Conservation (phyloP, 495 filamentous ascomycete species). For the Sordaria brevicollis region DNA sequence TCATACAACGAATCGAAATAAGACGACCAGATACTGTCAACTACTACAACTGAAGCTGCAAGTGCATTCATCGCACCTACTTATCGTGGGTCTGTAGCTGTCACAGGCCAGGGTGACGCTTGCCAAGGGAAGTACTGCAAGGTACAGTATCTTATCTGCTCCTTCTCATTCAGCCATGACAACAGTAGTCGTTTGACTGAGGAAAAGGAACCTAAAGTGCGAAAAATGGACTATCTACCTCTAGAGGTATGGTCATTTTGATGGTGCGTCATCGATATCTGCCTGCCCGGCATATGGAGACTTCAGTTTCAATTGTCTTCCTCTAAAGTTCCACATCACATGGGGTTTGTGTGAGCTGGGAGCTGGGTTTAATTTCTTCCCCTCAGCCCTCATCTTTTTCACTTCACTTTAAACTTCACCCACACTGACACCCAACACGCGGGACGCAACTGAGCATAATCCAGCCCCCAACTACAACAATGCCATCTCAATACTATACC, state of each 20-base stretch:
- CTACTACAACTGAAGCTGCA: neutral
- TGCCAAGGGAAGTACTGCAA: neutral
- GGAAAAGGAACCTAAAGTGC: neutral
- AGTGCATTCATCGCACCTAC: too few species aligned
- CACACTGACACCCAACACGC: neutral
- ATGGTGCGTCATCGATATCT: neutral
- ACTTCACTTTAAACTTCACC: neutral
- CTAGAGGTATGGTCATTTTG: too few species aligned
- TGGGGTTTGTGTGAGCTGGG: too few species aligned
- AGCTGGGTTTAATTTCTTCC: too few species aligned
- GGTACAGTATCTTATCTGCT: neutral
- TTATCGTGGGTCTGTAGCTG: too few species aligned
- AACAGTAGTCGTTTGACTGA: neutral
- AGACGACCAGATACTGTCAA: neutral
- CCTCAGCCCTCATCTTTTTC: neutral
- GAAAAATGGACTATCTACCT: neutral
- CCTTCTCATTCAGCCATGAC: neutral
- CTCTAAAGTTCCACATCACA: too few species aligned
- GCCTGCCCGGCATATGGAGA: neutral
- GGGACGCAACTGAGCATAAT: neutral
- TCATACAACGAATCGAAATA: neutral
- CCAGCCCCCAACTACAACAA: neutral
- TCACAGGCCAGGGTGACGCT: neutral
- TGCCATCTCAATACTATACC: neutral
- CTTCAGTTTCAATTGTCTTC: too few species aligned